Base-by-base conservation (phyloP, 1,139 yeast genomes). In the Taiozyma sp. region DNA sequence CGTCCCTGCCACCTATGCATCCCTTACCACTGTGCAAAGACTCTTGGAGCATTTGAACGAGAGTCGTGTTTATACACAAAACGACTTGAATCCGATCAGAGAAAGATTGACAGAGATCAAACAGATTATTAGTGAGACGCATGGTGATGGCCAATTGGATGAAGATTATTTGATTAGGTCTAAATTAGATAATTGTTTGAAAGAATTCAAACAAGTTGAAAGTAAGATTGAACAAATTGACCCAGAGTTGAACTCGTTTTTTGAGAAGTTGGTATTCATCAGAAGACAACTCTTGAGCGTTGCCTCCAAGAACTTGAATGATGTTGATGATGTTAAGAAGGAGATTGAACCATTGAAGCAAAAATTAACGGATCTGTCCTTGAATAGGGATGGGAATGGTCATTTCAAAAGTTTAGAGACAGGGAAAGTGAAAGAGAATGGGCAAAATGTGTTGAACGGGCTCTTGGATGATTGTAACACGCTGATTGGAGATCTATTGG, bases 1-100 rank as follows among this genome's bases (percentile, higher is more conserved):
- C 44, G 96, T 97, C 1, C 97, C 97, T 1, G 96, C 97, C 3
- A 89, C 96, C 1, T 93, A 87, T 69, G 91, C 96, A 9, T 87
- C 96, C 8, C 73, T 92, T 47, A 78, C 91, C 45, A 89, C 97
- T 0, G 96, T 93, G 12, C 83, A 83, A 69, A 81, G 93, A 60
- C 72, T 93, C 54, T 74, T 93, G 57, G 87, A 83, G 55, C 98
- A 92, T 69, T 73, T 92, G 55, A 79, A 81, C 58, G 96, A 88
- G 63, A 81, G 90, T 51, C 83, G 83, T 52, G 89, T 88, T 19
- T 91, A 84, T 68, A 91, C 97, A 1, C 81, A 81, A 54, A 89
- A 86, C 60, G 98, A 93, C 65, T 77, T 91, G 57, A 72, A 75
- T 54, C 96, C 97, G 2, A 87, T 92, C 48, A 76, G 80, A 51